Conservation (phyloP, 306 rosid genomes). For the Spatholobus suberectus region DNA sequence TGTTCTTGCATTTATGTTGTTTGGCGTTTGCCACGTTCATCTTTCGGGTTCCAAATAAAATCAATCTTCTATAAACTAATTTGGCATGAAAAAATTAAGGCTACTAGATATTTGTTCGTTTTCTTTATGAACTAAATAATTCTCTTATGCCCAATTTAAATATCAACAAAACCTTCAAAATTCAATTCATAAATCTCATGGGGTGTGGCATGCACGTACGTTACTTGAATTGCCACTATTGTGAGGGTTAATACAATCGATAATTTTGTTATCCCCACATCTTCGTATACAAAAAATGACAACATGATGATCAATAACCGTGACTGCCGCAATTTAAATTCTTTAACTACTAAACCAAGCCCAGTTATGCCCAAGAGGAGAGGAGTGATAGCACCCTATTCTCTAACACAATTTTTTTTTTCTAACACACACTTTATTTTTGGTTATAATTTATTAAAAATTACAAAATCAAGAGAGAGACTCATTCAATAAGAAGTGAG, state of each 20-base stretch:
- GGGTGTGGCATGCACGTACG: neutral
- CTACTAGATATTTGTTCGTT: neutral
- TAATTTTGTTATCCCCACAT: neutral
- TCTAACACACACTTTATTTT: too few relatives aligned
- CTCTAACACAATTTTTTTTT: too few relatives aligned
- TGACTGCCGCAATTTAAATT: too few relatives aligned
- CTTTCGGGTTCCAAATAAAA: neutral
- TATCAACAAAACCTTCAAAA: neutral
- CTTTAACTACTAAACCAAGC: neutral
- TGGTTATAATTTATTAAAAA: too few relatives aligned
- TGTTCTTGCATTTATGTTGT: too few relatives aligned
- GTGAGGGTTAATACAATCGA: neutral
- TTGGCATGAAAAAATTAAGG: neutral
- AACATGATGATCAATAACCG: neutral
- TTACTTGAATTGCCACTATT: neutral
- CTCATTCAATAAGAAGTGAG: too few relatives aligned
- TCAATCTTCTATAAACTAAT: neutral
- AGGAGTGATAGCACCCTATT: too few relatives aligned
- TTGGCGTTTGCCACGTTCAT: too few relatives aligned
- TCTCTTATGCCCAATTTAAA: neutral
- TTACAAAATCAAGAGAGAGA: too few relatives aligned
- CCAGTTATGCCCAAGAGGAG: too few relatives aligned
- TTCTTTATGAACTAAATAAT: neutral
- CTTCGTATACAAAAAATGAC: neutral
- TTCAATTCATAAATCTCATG: neutral